Evolutionary conservation across 2,329 filamentous ascomycete genomes (phyloP).

Genomic region (Aaosphaeria pasadenensis): DNA sequence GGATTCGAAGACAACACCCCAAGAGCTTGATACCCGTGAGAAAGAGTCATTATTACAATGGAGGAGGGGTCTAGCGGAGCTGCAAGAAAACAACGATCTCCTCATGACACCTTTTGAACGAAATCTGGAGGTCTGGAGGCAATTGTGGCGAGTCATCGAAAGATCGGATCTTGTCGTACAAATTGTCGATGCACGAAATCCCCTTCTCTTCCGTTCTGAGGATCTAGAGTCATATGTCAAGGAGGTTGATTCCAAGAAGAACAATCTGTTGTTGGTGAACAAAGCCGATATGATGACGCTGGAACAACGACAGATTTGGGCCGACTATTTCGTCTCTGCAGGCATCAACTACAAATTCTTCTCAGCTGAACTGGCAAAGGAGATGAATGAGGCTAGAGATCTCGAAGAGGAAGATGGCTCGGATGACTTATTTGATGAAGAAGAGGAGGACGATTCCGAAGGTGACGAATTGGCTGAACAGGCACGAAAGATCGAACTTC

Average conservation of each 20-base stretch:
- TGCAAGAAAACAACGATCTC: slow-evolving; percentile 90
- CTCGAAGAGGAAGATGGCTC: slow-evolving; percentile 50
- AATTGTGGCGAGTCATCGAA: slow-evolving; percentile 97
- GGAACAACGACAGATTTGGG: slow-evolving; percentile 79
- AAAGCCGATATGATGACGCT: slow-evolving; percentile 99
- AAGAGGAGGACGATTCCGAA: slow-evolving; percentile 43
- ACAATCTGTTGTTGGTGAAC: slow-evolving; percentile 91
- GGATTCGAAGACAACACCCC: slow-evolving; percentile 80
- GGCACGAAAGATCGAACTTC: slow-evolving; percentile 44
- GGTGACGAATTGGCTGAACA: slow-evolving; percentile 45
- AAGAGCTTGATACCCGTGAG: slow-evolving; percentile 77
- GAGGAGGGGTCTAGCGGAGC: slow-evolving; percentile 84
- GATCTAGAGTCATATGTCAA: slow-evolving; percentile 94
- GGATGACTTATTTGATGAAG: slow-evolving; percentile 38
- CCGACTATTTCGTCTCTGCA: slow-evolving; percentile 75
- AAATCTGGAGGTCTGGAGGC: slow-evolving; percentile 96
- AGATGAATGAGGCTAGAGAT: slow-evolving; percentile 72
- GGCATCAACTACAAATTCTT: slow-evolving; percentile 94
- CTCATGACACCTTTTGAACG: slow-evolving; percentile 98
- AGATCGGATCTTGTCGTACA: slow-evolving; percentile 93
- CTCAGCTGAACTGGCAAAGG: slow-evolving; percentile 87
- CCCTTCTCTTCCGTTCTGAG: slow-evolving; percentile 87
- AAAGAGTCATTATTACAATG: slow-evolving; percentile 79
- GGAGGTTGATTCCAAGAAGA: slow-evolving; percentile 81
- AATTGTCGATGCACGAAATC: slow-evolving; percentile 96